phyloP scores from a whole-genome alignment of 495 filamentous ascomycete genomes.

The Talaromyces proteolyticus region DNA sequence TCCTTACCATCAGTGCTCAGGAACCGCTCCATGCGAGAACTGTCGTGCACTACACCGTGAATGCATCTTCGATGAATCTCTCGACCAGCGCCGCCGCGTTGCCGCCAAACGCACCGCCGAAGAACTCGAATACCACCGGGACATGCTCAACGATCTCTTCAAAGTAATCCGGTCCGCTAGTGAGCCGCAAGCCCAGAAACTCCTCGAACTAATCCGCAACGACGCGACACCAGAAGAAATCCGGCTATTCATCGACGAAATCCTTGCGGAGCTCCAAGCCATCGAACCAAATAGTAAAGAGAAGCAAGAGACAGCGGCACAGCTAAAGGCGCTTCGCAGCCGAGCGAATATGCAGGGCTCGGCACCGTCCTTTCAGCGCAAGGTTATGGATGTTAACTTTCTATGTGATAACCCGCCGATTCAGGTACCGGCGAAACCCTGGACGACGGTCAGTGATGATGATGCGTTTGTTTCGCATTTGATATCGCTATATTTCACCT shows the following conservation, averaged over 20 bases:
- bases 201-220: slow-evolving; percentile 32
- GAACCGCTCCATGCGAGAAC: slow-evolving; percentile 33
- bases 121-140: slow-evolving; percentile 37
- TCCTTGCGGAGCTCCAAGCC: slow-evolving; percentile 15
- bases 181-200: slow-evolving; percentile 16
- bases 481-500: slow-evolving; percentile 48
- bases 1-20: slow-evolving; percentile 28
- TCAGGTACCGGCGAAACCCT: slow-evolving; percentile 39
- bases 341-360: slow-evolving; percentile 27
- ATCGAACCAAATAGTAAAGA: slow-evolving; percentile 7
- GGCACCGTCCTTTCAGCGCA: slow-evolving; percentile 28
- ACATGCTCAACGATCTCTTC: slow-evolving; percentile 35
- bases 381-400: slow-evolving; percentile 44
- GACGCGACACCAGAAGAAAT: slow-evolving; percentile 31
- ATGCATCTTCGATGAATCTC: slow-evolving; percentile 42
- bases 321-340: slow-evolving; percentile 25
- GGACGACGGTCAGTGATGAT: slow-evolving; percentile 46
- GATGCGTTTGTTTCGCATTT: slow-evolving; percentile 47
- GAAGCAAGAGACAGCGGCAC: slow-evolving; percentile 11
- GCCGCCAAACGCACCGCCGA: slow-evolving; percentile 41
- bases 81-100: slow-evolving; percentile 42
- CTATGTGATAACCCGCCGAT: slow-evolving; percentile 34
- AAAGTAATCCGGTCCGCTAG: slow-evolving; percentile 30
- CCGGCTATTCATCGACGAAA: slow-evolving; percentile 26
- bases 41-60: slow-evolving; percentile 32